phyloP scores from a whole-genome alignment of 805 yeast species.

The Ogataea zsoltii region DNA sequence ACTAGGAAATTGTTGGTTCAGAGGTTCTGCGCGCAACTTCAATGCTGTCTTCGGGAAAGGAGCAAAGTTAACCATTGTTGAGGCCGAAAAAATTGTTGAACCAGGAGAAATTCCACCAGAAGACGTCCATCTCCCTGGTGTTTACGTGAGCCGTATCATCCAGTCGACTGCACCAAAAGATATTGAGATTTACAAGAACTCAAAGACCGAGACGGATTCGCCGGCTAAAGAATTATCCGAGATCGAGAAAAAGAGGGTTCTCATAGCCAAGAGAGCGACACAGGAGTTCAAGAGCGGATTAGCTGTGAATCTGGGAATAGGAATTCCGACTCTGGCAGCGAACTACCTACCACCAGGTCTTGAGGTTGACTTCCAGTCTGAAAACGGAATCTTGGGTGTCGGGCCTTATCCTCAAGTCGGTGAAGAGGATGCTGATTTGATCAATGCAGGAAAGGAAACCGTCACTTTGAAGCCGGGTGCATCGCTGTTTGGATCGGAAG shows the following conservation, averaged over 20 bases:
- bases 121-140: conserved; percentile 48
- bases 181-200: conserved; percentile 38
- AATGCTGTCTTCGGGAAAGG: conserved; percentile 47
- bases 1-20: conserved; percentile 49
- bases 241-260: conserved; percentile 25
- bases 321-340: conserved; percentile 53
- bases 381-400: conserved; percentile 50
- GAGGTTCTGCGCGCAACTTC: conserved; percentile 48
- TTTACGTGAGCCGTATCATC: conserved; percentile 42
- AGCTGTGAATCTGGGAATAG: conserved; percentile 49
- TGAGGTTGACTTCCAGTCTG: conserved; percentile 45
- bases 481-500: conserved; percentile 49
- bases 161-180: conserved; percentile 44
- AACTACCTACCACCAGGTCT: conserved; percentile 38
- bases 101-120: conserved; percentile 46
- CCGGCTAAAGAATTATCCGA: conserved; percentile 4
- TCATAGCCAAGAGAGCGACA: conserved; percentile 46
- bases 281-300: conserved; percentile 45
- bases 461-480: conserved; percentile 48
- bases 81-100: conserved; percentile 51
- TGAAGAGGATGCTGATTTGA: conserved; percentile 48
- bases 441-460: conserved; percentile 55
- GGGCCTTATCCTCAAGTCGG: conserved; percentile 47
- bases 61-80: conserved; percentile 47
- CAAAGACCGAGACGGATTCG: background rate